A percentile compares a stretch with the other conserved stretches of the same genome.
These are phyloP conservation scores for Carex sylvatica DNA, from an alignment of 202 grass and related monocot genomes.

Conservation along the genomic window DNA sequence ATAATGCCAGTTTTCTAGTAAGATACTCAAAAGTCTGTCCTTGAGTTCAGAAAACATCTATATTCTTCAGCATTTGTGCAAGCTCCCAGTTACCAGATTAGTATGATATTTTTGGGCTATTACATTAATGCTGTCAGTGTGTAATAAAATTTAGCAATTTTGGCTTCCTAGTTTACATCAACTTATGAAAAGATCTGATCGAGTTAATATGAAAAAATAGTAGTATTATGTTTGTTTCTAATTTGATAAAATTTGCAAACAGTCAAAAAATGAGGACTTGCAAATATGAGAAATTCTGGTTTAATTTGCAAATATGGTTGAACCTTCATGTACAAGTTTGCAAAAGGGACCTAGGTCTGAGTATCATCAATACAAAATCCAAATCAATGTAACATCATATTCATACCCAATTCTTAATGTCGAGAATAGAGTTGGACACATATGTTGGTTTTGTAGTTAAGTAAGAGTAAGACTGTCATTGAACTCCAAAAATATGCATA, in stretches of 20 bases:
- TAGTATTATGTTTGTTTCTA: neutral
- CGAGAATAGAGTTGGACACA: neutral
- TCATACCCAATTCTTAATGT: neutral
- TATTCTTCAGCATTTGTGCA: neutral
- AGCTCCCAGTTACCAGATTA: neutral
- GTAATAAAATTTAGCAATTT: neutral
- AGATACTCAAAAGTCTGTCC: neutral
- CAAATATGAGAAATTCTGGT: neutral
- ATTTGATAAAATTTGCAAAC: neutral
- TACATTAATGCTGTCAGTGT: neutral
- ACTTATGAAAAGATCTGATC: neutral
- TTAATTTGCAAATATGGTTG: constrained; percentile 2
- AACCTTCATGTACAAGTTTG: neutral
- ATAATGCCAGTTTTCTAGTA: neutral
- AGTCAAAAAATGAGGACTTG: neutral
- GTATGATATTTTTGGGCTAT: neutral
- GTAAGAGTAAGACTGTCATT: neutral
- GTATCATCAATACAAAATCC: constrained; percentile 2
- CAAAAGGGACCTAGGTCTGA: neutral
- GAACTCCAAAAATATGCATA: neutral
- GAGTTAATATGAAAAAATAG: neutral
- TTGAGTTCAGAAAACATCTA: neutral
- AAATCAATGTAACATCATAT: neutral
- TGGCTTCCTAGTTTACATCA: neutral
- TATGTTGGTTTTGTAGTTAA: neutral